phyloP scores from a whole-genome alignment of 192 early-diverging fungal genomes.

The Thoreauomyces humboldtii region DNA sequence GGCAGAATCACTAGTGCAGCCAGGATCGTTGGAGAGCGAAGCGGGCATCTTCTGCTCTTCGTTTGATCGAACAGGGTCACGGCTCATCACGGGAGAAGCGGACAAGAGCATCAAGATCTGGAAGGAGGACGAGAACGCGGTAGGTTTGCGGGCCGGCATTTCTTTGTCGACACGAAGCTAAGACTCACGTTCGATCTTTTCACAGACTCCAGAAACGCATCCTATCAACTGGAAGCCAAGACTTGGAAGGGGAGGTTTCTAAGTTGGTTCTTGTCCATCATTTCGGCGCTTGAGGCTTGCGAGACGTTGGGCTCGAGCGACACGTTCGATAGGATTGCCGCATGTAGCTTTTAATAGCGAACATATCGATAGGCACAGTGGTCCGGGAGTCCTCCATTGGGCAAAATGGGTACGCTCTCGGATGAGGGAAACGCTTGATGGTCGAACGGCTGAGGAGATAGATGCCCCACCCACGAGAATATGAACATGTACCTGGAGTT shows the following conservation, averaged over 20 bases:
- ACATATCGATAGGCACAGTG: too few relatives aligned
- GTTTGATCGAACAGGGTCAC: conserved; percentile 92
- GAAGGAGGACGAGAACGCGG: conserved; percentile 81
- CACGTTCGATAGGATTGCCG: too few relatives aligned
- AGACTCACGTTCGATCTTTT: neutral
- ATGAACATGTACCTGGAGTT: neutral
- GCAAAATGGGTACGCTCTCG: neutral
- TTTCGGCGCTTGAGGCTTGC: neutral
- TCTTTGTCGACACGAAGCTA: neutral
- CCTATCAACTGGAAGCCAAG: conserved; percentile 45
- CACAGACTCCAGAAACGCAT: conserved; percentile 48
- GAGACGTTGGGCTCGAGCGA: too few relatives aligned
- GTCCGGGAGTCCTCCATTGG: too few relatives aligned
- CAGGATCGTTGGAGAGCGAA: conserved; percentile 94
- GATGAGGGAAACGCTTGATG: neutral
- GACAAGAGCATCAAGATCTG: conserved; percentile 99
- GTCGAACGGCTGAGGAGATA: neutral
- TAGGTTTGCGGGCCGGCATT: conserved; percentile 19
- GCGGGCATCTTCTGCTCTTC: conserved; percentile 92
- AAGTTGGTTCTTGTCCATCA: neutral
- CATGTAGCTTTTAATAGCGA: too few relatives aligned
- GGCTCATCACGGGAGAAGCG: conserved; percentile 96
- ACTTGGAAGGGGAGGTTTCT: conserved; percentile 12
- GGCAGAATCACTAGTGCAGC: conserved; percentile 82
- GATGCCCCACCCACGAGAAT: neutral